phyloP scores from a whole-genome alignment of 345 rosid species.

The Salix koriyanagi region DNA sequence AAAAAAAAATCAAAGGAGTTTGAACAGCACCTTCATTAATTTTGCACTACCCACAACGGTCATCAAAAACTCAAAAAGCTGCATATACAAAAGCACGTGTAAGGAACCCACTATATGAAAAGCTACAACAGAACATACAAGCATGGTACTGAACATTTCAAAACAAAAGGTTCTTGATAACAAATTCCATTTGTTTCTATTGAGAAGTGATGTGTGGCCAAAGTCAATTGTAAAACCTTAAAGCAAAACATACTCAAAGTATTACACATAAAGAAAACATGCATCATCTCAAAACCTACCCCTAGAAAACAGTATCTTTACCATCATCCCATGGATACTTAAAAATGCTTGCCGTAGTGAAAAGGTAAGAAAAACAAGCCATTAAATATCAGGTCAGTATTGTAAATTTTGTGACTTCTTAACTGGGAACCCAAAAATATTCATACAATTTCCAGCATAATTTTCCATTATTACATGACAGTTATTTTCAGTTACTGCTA shows the following conservation, averaged over 20 bases:
- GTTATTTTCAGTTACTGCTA: too few relatives aligned
- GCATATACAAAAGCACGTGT: conserved; percentile 25
- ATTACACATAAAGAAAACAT: too few relatives aligned
- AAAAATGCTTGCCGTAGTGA: too few relatives aligned
- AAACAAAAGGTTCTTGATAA: not conserved
- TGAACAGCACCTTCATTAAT: conserved; percentile 58
- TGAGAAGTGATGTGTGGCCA: not conserved
- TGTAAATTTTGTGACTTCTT: too few relatives aligned
- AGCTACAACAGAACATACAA: not conserved
- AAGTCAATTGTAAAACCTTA: not conserved
- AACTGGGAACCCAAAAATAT: too few relatives aligned
- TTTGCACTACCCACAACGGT: conserved; percentile 66
- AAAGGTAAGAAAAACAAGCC: too few relatives aligned
- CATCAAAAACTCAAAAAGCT: conserved; percentile 87
- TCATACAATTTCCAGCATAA: too few relatives aligned
- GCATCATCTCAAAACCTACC: too few relatives aligned
- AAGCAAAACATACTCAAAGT: not conserved
- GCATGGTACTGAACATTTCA: conserved; percentile 7
- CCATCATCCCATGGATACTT: too few relatives aligned
- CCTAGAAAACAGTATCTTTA: too few relatives aligned
- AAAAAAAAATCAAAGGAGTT: conserved; percentile 10
- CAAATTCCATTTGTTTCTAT: not conserved
- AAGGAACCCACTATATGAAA: conserved; percentile 16
- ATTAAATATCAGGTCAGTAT: too few relatives aligned
- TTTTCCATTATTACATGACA: too few relatives aligned